Evolutionary conservation across 106 monocot genomes (phyloP).

Genomic region (Allium fistulosum): DNA sequence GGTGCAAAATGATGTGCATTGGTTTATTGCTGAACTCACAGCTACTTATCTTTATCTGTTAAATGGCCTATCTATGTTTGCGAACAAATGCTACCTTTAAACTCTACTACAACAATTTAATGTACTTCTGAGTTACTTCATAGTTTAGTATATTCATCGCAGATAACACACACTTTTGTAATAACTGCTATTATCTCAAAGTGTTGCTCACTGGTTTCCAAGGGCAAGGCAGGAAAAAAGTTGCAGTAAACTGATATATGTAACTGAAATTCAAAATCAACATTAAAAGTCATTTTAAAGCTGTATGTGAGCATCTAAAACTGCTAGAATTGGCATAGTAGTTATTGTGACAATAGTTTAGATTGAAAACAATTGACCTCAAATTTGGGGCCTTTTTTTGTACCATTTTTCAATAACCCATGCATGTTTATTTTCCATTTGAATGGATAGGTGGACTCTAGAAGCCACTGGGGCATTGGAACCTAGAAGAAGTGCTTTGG

Average conservation of each 20-base stretch:
- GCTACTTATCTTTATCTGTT: background rate
- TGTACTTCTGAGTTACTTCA: background rate
- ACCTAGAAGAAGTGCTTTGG: slow-evolving; percentile 87
- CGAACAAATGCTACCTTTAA: background rate
- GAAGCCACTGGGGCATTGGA: slow-evolving; percentile 75
- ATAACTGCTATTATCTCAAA: no score
- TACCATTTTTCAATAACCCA: background rate
- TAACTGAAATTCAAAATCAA: background rate
- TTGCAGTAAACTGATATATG: background rate
- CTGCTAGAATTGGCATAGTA: background rate
- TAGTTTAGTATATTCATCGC: background rate
- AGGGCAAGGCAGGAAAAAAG: no score
- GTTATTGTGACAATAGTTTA: background rate
- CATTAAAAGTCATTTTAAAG: background rate
- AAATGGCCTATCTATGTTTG: background rate
- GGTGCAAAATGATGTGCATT: background rate
- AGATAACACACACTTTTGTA: no score
- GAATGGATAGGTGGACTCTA: slow-evolving; percentile 52
- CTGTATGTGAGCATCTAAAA: background rate
- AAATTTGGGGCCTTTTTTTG: background rate
- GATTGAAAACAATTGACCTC: background rate
- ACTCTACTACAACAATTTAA: background rate
- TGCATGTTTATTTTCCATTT: background rate
- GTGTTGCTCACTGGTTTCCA: no score
- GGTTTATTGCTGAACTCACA: background rate